Percentiles rank a stretch among this genome's conserved stretches.
Evolutionary conservation across 495 filamentous ascomycete genomes (phyloP).

Genomic region (Penicilliopsis zonata): DNA sequence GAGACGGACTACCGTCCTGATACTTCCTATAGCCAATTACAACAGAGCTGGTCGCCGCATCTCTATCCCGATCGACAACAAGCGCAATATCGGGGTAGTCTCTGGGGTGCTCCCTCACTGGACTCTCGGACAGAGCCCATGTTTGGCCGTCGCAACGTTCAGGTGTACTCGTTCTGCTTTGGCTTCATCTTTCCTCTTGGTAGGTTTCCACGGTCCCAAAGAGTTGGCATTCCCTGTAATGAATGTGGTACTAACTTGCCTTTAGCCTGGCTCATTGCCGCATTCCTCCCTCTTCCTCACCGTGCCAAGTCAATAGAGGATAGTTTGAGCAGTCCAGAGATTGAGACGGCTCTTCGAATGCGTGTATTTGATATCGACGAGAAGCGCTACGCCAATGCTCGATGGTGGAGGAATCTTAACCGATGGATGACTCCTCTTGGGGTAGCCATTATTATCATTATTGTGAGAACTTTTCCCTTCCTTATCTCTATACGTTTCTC

Average conservation of each 20-base stretch:
- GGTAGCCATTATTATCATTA: constrained; percentile 59
- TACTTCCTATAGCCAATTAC: constrained; percentile 14
- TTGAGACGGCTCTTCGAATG: constrained; percentile 34
- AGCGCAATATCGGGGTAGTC: constrained; percentile 15
- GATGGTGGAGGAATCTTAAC: constrained; percentile 91
- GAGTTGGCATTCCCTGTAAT: background rate
- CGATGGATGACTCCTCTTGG: constrained; percentile 75
- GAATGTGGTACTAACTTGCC: background rate
- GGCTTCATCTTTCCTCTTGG: constrained; percentile 81
- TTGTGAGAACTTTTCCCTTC: constrained; percentile 42
- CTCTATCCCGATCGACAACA: constrained; percentile 49
- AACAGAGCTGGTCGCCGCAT: constrained; percentile 63
- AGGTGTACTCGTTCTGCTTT: constrained; percentile 76
- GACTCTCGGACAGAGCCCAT: constrained; percentile 45
- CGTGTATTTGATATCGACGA: constrained; percentile 40
- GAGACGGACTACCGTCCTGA: constrained; percentile 8
- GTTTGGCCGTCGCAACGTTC: constrained; percentile 60
- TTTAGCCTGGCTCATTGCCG: constrained; percentile 73
- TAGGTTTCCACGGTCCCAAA: constrained; percentile 30
- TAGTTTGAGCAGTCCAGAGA: constrained; percentile 11
- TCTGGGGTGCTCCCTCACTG: constrained; percentile 60
- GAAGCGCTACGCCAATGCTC: constrained; percentile 62
- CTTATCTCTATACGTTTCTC: background rate
- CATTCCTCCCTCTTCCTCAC: constrained; percentile 67
- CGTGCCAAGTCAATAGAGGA: constrained; percentile 28